Evolutionary conservation across 2,329 filamentous ascomycete species (phyloP), one percentile per base, ranked within the genome.

Genomic region (Emergomyces africanus): DNA sequence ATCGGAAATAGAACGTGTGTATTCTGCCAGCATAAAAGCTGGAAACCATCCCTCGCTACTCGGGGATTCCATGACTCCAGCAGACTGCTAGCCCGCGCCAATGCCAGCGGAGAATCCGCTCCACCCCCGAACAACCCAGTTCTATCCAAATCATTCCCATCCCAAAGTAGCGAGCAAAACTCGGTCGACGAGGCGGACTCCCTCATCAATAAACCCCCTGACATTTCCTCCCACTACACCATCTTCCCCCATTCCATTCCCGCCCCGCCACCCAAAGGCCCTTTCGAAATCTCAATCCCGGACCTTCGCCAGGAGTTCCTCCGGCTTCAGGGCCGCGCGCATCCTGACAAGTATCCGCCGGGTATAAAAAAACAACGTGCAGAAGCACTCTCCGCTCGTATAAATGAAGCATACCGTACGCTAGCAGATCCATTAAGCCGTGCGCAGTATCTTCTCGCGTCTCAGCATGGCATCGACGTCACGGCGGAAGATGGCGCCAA

Each of bases 401-500:
- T 97, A 72, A 97, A 97, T 78, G 86, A 90, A 64, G 94, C 94
- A 0, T 97, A 95, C 79, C 86, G 84, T 68, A 96, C 91, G 2
- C 81, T 99, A 0, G 77, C 82, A 55, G 83, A 86, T 65, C 91
- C 94, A 18, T 77, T 99, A 14, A 73, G 83, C 54, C 83, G 94
- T 28, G 91, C 92, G n/a, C 90, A 96, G 71, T 96, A 97, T 71
- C 76, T 97, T 5, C 81, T 97, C 0, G 73, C 75, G 3, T 75
- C 86, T 56, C 69, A 71, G 57, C 81, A 85, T 46, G 89, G 86
- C 0, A 81, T 91, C 23, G 89, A 96, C 68, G 84, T 94, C 25
- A 74, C 71, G 0, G 85, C 84, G 1, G 83, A 85, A 65, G 90
- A 96, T 67, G 90, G 95, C 74, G 67, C 71, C n/a, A 81, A 81